Conservation (phyloP, 2,329 filamentous ascomycete genomes). For the Aspergillus sp. region DNA sequence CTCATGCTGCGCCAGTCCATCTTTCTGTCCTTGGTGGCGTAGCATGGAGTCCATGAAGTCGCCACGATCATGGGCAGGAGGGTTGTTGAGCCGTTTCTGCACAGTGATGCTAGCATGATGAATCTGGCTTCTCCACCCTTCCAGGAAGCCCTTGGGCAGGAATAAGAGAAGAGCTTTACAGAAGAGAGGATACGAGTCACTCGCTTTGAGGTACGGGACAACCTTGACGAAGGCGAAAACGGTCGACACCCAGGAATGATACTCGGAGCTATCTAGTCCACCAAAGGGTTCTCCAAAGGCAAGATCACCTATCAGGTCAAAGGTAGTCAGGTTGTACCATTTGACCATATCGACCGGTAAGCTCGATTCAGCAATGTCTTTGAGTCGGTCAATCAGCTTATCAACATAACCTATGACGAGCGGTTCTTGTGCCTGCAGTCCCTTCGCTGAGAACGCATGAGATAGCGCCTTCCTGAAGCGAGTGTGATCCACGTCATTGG, state of each 20-base stretch:
- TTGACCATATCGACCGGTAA: slow-evolving; percentile 14
- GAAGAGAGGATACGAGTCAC: slow-evolving; percentile 3
- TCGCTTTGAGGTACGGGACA: background rate
- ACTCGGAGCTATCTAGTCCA: slow-evolving; percentile 12
- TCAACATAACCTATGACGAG: slow-evolving; percentile 27
- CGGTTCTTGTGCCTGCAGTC: slow-evolving; percentile 32
- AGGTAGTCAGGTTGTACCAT: slow-evolving; percentile 21
- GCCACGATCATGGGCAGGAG: background rate
- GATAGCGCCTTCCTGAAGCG: slow-evolving; percentile 24
- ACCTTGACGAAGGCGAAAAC: slow-evolving; percentile 9
- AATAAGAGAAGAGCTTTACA: background rate
- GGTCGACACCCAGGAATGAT: slow-evolving; percentile 17
- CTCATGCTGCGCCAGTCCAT: slow-evolving; percentile 19
- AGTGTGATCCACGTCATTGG: slow-evolving; percentile 16
- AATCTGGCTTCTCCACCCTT: background rate
- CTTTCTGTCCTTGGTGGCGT: slow-evolving; percentile 6
- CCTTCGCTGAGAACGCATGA: slow-evolving; percentile 38
- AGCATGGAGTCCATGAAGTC: slow-evolving; percentile 15
- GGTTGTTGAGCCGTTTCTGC: slow-evolving; percentile 1
- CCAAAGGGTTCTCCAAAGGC: slow-evolving; percentile 20
- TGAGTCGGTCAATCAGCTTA: slow-evolving; percentile 19
- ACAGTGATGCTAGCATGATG: slow-evolving; percentile 1
- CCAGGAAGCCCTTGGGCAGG: background rate
- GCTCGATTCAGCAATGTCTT: slow-evolving; percentile 4
- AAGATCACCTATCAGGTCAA: slow-evolving; percentile 22